phyloP scores from a whole-genome alignment of 1,139 yeast genomes.

The Hanseniaspora gamundiae region DNA sequence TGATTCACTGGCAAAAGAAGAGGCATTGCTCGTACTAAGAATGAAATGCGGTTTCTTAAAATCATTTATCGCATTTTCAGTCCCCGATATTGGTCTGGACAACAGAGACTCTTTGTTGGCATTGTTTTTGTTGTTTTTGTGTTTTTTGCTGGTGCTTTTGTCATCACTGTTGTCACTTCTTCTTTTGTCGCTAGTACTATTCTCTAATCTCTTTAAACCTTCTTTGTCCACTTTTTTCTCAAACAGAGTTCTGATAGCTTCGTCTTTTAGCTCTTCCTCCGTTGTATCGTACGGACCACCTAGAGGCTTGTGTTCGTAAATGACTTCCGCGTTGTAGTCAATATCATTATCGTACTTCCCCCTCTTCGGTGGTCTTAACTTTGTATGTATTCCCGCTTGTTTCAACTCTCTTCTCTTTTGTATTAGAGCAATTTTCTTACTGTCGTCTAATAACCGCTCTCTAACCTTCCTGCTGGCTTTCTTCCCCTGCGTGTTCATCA shows the following conservation, averaged over 20 bases:
- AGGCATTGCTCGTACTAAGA: neutral
- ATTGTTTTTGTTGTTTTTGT: constrained; percentile 18
- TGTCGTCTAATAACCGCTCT: constrained; percentile 68
- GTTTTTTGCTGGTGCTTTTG: constrained; percentile 22
- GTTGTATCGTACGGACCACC: constrained; percentile 58
- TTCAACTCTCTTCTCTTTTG: constrained; percentile 79
- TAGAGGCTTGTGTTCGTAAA: constrained; percentile 64
- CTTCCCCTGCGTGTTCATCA: constrained; percentile 89
- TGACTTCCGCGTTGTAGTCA: constrained; percentile 76
- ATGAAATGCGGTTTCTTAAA: constrained; percentile 14
- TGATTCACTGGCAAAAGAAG: neutral
- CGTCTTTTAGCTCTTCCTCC: constrained; percentile 36
- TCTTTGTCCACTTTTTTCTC: constrained; percentile 33
- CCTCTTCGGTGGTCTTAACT: constrained; percentile 29
- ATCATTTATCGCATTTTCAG: constrained; percentile 28
- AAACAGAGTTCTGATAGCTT: constrained; percentile 31
- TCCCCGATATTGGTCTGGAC: constrained; percentile 19
- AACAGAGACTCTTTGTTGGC: too few species aligned
- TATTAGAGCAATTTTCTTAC: constrained; percentile 58
- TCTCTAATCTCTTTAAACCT: constrained; percentile 33
- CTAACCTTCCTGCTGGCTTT: constrained; percentile 87
- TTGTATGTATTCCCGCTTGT: constrained; percentile 66
- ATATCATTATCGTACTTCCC: constrained; percentile 46
- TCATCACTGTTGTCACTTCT: constrained; percentile 5
- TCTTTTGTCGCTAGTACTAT: neutral